Percentiles rank a stretch among this genome's conserved stretches.
Evolutionary conservation across 148 eudicot species (phyloP).

Genomic region (Rheum nobile): DNA sequence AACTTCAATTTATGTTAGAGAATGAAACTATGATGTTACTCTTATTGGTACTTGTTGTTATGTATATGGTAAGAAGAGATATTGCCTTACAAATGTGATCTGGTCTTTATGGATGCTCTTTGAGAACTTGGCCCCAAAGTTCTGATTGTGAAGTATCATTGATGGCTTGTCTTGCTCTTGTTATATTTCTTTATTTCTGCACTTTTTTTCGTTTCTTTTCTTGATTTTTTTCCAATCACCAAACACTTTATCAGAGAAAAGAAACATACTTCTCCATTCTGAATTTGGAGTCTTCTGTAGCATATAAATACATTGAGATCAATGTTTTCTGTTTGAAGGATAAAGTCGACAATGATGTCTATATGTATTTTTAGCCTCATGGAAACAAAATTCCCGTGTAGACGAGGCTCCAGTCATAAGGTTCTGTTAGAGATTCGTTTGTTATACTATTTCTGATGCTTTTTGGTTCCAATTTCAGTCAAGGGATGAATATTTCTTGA

Average conservation of each 20-base stretch:
- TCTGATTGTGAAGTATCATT: background rate
- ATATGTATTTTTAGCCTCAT: background rate
- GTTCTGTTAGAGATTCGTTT: background rate
- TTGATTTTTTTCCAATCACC: no score
- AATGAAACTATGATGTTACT: background rate
- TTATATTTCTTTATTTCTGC: background rate
- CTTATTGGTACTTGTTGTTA: no score
- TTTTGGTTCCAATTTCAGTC: constrained; percentile 31
- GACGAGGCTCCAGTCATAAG: background rate
- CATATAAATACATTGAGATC: background rate
- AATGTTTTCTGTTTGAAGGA: background rate
- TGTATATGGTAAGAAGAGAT: no score
- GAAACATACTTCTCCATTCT: background rate
- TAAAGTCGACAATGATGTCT: background rate
- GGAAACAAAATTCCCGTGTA: background rate
- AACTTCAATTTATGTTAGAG: background rate
- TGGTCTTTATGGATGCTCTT: background rate
- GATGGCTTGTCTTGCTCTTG: background rate
- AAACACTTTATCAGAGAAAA: background rate
- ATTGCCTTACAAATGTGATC: no score
- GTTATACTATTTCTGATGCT: background rate
- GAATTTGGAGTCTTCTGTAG: background rate
- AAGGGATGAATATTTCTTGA: constrained; percentile 63
- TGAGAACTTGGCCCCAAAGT: background rate
- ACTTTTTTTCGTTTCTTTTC: background rate